These are phyloP conservation scores for Ambrosia trifida DNA, from an alignment of 129 eudicot species.

Conservation along the genomic window DNA sequence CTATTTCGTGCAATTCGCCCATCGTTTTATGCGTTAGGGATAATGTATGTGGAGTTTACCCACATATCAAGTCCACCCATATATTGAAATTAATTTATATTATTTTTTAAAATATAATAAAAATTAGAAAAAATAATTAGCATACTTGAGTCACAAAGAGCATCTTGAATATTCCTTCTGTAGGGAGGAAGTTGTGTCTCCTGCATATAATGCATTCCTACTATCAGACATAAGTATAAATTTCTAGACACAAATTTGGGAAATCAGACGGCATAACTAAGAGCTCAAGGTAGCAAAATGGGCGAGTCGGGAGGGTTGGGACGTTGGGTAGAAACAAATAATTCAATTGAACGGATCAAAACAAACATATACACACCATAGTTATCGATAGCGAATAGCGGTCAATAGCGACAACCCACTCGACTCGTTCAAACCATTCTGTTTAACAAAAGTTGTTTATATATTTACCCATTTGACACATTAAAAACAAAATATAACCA, in stretches of 20 bases:
- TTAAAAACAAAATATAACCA: too few relatives aligned
- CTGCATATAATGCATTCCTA: constrained; percentile 47
- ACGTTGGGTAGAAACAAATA: neutral
- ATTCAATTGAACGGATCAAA: neutral
- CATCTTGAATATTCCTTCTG: constrained; percentile 74
- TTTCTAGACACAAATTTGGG: neutral
- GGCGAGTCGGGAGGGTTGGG: neutral
- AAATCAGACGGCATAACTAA: too few relatives aligned
- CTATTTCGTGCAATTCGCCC: neutral
- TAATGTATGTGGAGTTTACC: neutral
- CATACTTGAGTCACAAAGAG: constrained; percentile 94
- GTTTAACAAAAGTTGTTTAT: too few relatives aligned
- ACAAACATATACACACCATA: neutral
- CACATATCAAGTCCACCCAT: neutral
- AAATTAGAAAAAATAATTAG: too few relatives aligned
- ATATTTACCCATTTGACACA: too few relatives aligned
- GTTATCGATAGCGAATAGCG: too few relatives aligned
- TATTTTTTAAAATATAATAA: neutral
- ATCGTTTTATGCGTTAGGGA: neutral
- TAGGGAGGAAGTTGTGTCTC: constrained; percentile 88
- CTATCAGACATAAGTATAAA: neutral
- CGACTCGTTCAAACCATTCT: too few relatives aligned
- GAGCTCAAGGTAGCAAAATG: too few relatives aligned
- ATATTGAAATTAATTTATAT: neutral
- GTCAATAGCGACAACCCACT: too few relatives aligned